Evolutionary conservation across 2,329 filamentous ascomycete species (phyloP).

Genomic region (Drechslerella coelobrocha): DNA sequence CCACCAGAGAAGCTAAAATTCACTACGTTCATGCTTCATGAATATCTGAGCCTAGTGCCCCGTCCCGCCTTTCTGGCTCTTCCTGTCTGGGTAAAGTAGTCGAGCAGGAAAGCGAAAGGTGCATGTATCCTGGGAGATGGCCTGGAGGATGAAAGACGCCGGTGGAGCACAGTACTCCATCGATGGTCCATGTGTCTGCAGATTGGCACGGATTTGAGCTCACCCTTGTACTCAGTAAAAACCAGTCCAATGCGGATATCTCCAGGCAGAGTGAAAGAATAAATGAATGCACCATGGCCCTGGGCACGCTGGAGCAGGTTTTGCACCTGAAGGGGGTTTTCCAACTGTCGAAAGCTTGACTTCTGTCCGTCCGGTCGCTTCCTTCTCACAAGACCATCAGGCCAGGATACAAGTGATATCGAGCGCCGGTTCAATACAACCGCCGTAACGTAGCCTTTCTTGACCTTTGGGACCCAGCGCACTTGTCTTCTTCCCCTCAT

Average conservation of each 20-base stretch:
- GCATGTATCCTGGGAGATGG: constrained; percentile 2
- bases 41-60: constrained; percentile 13
- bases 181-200: constrained; percentile 7
- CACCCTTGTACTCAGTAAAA: constrained; percentile 12
- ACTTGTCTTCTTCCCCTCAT: constrained; percentile 16
- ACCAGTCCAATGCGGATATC: constrained; percentile 29
- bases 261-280: constrained; percentile 29
- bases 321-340: constrained; percentile 43
- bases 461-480: constrained; percentile 4
- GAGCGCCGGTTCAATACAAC: constrained; percentile 33
- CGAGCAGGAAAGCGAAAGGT: constrained; percentile 25
- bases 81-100: constrained; percentile 22
- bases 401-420: constrained; percentile 13
- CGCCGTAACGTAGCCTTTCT: neutral
- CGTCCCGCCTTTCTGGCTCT: constrained; percentile 25
- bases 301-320: constrained; percentile 10
- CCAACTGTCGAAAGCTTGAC: neutral
- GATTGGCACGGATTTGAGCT: constrained; percentile 28
- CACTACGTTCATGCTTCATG: constrained; percentile 28
- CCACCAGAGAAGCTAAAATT: constrained; percentile 36
- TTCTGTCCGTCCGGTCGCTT: no score
- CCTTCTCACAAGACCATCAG: constrained; percentile 4
- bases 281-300: constrained; percentile 1
- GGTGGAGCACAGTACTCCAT: constrained; percentile 24
- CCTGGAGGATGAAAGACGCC: constrained; percentile 13